These are phyloP conservation scores for Beauveria australis DNA, from an alignment of 2,329 filamentous ascomycete genomes.

Conservation along the genomic window DNA sequence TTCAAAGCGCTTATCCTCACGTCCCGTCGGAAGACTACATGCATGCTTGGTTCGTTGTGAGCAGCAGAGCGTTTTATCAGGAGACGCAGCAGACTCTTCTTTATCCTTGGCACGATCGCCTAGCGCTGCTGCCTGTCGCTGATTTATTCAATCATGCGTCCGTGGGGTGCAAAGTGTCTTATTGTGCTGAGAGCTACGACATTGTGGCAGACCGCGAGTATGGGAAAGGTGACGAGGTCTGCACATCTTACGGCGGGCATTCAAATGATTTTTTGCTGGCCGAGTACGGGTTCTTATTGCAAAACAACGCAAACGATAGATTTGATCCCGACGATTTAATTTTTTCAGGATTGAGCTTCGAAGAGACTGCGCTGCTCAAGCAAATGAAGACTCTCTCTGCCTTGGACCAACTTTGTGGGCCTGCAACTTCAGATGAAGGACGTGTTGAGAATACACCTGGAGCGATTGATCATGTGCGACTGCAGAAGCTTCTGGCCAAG, in stretches of 20 bases:
- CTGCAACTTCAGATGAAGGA: not conserved
- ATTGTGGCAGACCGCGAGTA: conserved; percentile 46
- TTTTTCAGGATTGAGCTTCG: not conserved
- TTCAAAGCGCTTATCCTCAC: conserved; percentile 22
- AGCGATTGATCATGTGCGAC: not conserved
- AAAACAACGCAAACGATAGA: conserved; percentile 39
- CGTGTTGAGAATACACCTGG: not conserved
- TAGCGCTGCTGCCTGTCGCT: conserved; percentile 58
- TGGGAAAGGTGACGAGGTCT: conserved; percentile 53
- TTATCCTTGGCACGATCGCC: conserved; percentile 41
- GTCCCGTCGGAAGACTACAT: conserved; percentile 28
- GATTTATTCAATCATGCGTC: conserved; percentile 56
- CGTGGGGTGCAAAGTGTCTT: conserved; percentile 43
- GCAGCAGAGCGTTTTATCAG: conserved; percentile 50
- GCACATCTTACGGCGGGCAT: conserved; percentile 62
- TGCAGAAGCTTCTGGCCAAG: not conserved
- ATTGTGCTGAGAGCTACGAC: conserved; percentile 41
- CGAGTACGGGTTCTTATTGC: conserved; percentile 52
- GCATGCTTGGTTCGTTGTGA: conserved; percentile 47
- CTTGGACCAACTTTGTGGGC: not conserved
- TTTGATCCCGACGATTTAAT: not conserved
- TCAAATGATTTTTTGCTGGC: conserved; percentile 64
- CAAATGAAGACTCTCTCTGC: not conserved
- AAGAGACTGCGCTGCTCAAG: not conserved
- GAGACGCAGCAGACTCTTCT: conserved; percentile 30